Percentiles rank a stretch among this genome's conserved stretches.
Evolutionary conservation across 768 basidiomycete species (phyloP).

Genomic region (Rhodotorula graminis): DNA sequence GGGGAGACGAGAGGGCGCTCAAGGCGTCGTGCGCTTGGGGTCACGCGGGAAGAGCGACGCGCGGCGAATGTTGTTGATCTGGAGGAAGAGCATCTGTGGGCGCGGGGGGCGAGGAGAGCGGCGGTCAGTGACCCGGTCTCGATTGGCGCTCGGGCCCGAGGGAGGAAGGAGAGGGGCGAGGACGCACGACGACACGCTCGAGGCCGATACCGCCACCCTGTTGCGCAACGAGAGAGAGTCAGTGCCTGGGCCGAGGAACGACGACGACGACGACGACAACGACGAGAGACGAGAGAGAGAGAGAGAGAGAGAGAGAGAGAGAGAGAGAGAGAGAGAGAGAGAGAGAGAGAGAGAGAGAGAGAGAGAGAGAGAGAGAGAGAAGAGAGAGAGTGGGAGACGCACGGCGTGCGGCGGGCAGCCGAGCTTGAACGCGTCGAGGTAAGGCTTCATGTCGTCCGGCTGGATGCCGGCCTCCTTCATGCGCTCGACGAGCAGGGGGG

Average conservation of each 20-base stretch:
- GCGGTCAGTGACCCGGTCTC: not conserved
- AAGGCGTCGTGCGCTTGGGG: slow-evolving; percentile 89
- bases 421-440: slow-evolving; percentile 88
- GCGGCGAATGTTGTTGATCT: slow-evolving; percentile 88
- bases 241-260: not conserved
- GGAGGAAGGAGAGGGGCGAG: not conserved
- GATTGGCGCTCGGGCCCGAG: not conserved
- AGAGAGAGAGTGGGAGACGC: slow-evolving; percentile 33
- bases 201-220: slow-evolving; percentile 39
- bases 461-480: slow-evolving; percentile 85
- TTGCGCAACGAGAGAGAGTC: too few relatives aligned
- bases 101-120: not conserved
- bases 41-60: slow-evolving; percentile 94
- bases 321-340: not conserved
- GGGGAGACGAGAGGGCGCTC: slow-evolving; percentile 9
- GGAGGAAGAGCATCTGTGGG: slow-evolving; percentile 78
- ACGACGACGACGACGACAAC: too few relatives aligned
- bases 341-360: not conserved
- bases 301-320: not conserved
- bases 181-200: slow-evolving; percentile 55
- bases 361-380: not conserved
- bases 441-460: slow-evolving; percentile 78
- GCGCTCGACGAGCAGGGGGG: slow-evolving; percentile 69
- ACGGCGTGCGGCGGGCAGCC: slow-evolving; percentile 93
- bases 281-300: not conserved